A percentile compares a stretch with the other conserved stretches of the same genome.
Conservation (phyloP, 441 rosid species). For the Lagerstroemia fauriei region DNA sequence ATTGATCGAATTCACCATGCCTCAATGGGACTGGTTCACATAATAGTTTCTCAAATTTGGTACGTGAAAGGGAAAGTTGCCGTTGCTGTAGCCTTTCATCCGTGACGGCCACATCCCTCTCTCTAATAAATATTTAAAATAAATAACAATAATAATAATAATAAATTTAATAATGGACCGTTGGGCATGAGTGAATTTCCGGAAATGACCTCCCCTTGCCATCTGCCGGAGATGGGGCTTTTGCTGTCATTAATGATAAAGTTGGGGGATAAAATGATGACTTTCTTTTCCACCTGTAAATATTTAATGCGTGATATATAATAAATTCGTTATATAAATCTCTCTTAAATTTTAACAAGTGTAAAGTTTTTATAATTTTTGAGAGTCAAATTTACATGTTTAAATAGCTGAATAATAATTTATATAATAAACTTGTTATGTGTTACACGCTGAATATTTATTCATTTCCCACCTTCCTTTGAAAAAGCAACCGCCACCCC, state of each 20-base stretch:
- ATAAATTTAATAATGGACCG: constrained; percentile 24
- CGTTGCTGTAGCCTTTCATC: not conserved
- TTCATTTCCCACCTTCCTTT: not conserved
- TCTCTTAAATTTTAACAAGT: no score
- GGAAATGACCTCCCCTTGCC: constrained; percentile 12
- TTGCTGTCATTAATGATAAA: constrained; percentile 23
- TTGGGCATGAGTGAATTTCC: constrained; percentile 10
- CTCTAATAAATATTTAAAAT: not conserved
- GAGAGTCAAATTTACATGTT: no score
- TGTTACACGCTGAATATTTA: no score
- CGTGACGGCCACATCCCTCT: not conserved
- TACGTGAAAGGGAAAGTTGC: not conserved
- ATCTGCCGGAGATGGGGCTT: not conserved
- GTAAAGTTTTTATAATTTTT: no score
- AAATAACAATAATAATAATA: not conserved
- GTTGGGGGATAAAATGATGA: constrained; percentile 11
- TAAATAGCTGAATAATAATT: no score
- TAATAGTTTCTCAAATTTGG: no score
- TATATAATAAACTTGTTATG: no score
- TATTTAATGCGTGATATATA: no score
- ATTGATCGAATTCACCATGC: no score
- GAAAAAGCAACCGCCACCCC: no score
- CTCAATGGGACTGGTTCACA: no score
- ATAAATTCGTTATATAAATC: no score
- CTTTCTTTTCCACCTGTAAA: constrained; percentile 6